These are phyloP conservation scores for Penstemon eatonii DNA, from an alignment of 257 asterid genomes.

Conservation along the genomic window DNA sequence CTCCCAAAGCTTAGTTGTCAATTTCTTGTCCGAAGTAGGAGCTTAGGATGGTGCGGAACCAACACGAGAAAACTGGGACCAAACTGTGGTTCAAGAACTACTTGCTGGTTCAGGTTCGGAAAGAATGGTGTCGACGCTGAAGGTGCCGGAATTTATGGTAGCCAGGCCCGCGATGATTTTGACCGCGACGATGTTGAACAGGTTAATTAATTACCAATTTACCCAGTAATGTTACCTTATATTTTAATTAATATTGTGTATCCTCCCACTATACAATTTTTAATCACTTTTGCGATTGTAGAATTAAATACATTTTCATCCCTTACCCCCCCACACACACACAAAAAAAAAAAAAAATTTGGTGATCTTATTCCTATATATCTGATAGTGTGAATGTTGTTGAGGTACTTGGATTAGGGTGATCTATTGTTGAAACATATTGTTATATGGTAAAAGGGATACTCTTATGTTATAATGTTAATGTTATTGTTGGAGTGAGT, in stretches of 20 bases:
- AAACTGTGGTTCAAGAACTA: conserved; percentile 52
- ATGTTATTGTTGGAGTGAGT: too few species aligned
- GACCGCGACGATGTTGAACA: conserved; percentile 97
- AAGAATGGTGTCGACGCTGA: conserved; percentile 88
- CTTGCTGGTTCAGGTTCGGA: conserved; percentile 91
- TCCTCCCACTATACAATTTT: too few species aligned
- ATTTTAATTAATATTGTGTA: not conserved
- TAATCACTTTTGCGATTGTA: too few species aligned
- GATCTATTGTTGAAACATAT: too few species aligned
- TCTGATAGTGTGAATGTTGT: too few species aligned
- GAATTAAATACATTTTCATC: too few species aligned
- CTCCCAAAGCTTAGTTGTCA: conserved; percentile 29
- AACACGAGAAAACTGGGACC: conserved; percentile 45
- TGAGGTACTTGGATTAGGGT: too few species aligned
- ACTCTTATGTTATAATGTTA: too few species aligned
- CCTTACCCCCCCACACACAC: too few species aligned
- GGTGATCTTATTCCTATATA: too few species aligned
- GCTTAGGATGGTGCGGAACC: conserved; percentile 52
- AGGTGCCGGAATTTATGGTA: conserved; percentile 93
- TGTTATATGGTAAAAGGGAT: too few species aligned
- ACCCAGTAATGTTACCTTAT: not conserved
- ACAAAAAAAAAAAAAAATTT: too few species aligned
- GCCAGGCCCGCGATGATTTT: conserved; percentile 86
- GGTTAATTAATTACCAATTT: conserved; percentile 32
- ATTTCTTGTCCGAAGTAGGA: conserved; percentile 37